Base-by-base conservation (phyloP, 2,329 filamentous ascomycete genomes). In the Corniculantispora saksenae region DNA sequence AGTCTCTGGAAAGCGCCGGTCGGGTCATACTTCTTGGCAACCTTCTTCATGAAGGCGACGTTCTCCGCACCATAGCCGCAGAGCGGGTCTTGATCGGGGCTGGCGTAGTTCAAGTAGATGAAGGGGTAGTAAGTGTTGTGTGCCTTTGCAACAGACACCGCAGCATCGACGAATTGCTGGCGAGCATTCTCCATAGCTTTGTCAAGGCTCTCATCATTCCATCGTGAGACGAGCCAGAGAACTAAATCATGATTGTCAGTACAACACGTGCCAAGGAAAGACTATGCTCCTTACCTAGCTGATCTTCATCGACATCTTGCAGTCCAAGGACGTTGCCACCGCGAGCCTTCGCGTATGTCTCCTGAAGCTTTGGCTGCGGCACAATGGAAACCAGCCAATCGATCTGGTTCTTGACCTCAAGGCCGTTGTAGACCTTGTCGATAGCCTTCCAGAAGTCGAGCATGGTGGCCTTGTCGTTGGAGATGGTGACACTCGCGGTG, bases 31-130 rank as follows among this genome's bases (percentile, higher is more conserved):
- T 73, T 74, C 23, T 67, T 53, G 6, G 72, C 70, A 5, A 75
- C 65, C 3, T 27, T 60, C 64, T 70, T 70, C 43, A 80, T 66
- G 43, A 67, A 72, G 1, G 69, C 70, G 21, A 78, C 63, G 43
- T 78, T 82, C 8, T 73, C 71, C 17, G 69, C 63, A 0, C 80
- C 79, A 63, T 81, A 82, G 4, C 75, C 69, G 35, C 66, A 64
- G 35, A 82, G 69, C 1, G 78, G 76, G 47, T 78, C 71, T 66
- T 82, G 79, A 23, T 70, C 72, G 38, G 69, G 65, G 27, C 73
- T 72, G 7, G 79, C 79, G 64, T 83, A 83, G 69, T 83, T 82
- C 60, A 82, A 73, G 67, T 81, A 82, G 32, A 70, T 51, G 55
- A 68, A 69, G 3, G 64, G 61, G 23, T 19, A 40, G 40, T 63